These are phyloP conservation scores for Botrytis paeoniae DNA, from an alignment of 2,329 filamentous ascomycete species.

Conservation along the genomic window DNA sequence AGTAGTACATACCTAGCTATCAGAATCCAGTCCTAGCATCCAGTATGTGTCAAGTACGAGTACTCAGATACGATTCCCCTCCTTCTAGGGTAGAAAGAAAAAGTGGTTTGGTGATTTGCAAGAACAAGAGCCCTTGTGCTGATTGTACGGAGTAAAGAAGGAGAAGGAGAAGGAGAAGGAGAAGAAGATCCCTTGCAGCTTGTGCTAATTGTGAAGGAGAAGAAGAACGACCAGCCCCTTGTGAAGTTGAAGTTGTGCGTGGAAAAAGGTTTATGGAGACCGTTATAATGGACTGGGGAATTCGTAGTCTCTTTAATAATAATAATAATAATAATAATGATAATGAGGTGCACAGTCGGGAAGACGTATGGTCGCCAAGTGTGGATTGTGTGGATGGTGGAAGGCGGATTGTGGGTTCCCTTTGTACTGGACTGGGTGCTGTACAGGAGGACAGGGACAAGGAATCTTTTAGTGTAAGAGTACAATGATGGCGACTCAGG, in stretches of 20 bases:
- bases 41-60: neutral
- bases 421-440: neutral
- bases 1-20: neutral
- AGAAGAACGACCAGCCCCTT: neutral
- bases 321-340: neutral
- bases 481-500: neutral
- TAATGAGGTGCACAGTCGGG: slow-evolving; percentile 1
- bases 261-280: neutral
- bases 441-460: slow-evolving; percentile 8
- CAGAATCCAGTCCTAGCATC: neutral
- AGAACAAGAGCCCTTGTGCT: neutral
- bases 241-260: neutral
- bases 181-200: neutral
- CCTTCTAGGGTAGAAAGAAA: neutral
- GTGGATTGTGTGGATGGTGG: neutral
- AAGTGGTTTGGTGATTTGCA: neutral
- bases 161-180: neutral
- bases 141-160: neutral
- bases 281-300: neutral
- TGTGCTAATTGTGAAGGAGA: neutral
- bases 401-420: slow-evolving; percentile 14
- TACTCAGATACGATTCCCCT: neutral
- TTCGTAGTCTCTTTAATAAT: neutral
- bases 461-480: neutral
- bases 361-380: slow-evolving; percentile 12